Conservation (phyloP, 257 asterid genomes). For the Solanum okadae region DNA sequence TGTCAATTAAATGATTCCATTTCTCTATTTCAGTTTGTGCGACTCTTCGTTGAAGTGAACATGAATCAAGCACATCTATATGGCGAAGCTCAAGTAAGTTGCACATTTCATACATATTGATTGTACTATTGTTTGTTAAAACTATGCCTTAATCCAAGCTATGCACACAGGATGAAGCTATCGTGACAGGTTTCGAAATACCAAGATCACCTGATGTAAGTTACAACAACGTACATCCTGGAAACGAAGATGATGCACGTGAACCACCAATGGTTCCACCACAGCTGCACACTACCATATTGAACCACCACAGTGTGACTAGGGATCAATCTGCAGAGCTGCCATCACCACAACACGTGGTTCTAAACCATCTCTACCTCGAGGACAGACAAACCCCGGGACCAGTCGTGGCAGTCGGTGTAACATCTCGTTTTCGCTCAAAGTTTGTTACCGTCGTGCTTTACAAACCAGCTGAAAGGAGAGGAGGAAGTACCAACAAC, state of each 20-base stretch:
- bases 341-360: slow-evolving; percentile 63
- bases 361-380: slow-evolving; percentile 79
- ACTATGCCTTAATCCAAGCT: neutral
- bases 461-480: slow-evolving; percentile 79
- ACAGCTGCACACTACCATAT: slow-evolving; percentile 61
- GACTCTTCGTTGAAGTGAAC: neutral
- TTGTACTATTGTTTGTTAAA: neutral
- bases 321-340: slow-evolving; percentile 35
- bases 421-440: slow-evolving; percentile 82
- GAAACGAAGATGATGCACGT: slow-evolving; percentile 69
- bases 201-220: slow-evolving; percentile 82
- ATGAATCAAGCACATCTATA: slow-evolving; percentile 44
- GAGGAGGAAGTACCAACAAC: slow-evolving; percentile 30
- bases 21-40: neutral
- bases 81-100: slow-evolving; percentile 56
- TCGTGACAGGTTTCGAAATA: slow-evolving; percentile 73
- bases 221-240: slow-evolving; percentile 60
- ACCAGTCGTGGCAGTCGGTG: slow-evolving; percentile 74
- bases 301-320: slow-evolving; percentile 40
- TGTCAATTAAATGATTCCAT: neutral
- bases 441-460: slow-evolving; percentile 82
- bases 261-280: slow-evolving; percentile 75
- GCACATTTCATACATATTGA: neutral
- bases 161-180: slow-evolving; percentile 54
- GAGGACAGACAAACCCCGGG: slow-evolving; percentile 65